Conservation (phyloP, 179 eudicot genomes). For the Gypsophila paniculata region DNA sequence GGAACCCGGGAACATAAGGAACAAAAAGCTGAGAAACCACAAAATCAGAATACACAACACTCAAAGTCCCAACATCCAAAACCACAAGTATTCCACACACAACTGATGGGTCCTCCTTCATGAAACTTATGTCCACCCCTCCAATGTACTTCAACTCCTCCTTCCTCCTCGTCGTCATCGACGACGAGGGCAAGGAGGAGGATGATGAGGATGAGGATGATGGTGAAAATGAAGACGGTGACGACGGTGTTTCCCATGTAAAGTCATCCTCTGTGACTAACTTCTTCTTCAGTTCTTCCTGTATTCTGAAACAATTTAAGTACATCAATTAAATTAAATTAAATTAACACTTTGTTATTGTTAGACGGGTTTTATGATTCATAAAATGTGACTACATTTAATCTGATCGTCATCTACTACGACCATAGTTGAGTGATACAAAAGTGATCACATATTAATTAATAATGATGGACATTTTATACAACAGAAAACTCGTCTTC, state of each 20-base stretch:
- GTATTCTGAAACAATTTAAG: slow-evolving; percentile 37
- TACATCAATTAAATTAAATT: too few species aligned
- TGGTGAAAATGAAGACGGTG: slow-evolving; percentile 12
- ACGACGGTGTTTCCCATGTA: slow-evolving; percentile 53
- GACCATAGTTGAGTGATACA: too few species aligned
- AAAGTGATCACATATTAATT: too few species aligned
- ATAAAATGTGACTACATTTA: too few species aligned
- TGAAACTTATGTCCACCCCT: slow-evolving; percentile 91
- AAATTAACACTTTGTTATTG: too few species aligned
- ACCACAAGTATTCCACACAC: slow-evolving; percentile 85
- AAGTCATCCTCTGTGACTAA: slow-evolving; percentile 59
- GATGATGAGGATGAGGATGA: neutral
- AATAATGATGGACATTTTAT: too few species aligned
- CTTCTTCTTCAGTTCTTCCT: slow-evolving; percentile 54
- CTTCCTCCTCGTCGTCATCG: slow-evolving; percentile 8
- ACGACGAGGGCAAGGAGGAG: too few species aligned
- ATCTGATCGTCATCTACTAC: too few species aligned
- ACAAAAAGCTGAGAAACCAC: slow-evolving; percentile 37
- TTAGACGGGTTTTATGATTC: too few species aligned
- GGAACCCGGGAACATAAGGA: slow-evolving; percentile 89
- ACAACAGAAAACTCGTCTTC: too few species aligned
- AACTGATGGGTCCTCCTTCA: slow-evolving; percentile 58
- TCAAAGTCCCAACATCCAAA: slow-evolving; percentile 46
- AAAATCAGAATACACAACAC: slow-evolving; percentile 69
- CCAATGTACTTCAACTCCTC: slow-evolving; percentile 67